Conservation (phyloP, 192 early-diverging fungal genomes). For the Entomortierella chlamydospora region DNA sequence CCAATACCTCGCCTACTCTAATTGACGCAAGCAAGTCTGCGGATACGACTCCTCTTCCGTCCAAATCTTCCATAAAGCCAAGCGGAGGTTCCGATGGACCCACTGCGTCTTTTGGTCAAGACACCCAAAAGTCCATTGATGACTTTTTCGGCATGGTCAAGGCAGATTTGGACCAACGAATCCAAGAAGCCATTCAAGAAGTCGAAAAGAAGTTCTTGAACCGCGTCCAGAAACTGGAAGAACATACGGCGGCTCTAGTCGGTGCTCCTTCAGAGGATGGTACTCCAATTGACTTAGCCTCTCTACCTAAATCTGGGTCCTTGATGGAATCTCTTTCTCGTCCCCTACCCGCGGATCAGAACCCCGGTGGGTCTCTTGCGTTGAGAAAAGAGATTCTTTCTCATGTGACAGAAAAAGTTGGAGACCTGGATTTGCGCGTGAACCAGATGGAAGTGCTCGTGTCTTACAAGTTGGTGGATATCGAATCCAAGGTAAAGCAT, state of each 20-base stretch:
- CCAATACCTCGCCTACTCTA: background rate
- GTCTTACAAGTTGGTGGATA: constrained; percentile 52
- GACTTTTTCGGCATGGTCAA: constrained; percentile 55
- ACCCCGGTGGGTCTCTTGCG: constrained; percentile 43
- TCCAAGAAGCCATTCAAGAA: constrained; percentile 52
- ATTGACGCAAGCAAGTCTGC: constrained; percentile 2
- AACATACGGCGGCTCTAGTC: constrained; percentile 28
- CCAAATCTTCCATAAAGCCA: background rate
- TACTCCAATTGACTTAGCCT: background rate
- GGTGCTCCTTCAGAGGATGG: constrained; percentile 20
- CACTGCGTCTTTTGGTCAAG: constrained; percentile 31
- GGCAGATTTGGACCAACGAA: constrained; percentile 47
- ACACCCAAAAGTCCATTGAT: constrained; percentile 52
- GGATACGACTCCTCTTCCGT: constrained; percentile 34
- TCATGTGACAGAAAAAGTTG: constrained; percentile 52
- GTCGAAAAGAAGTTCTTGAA: constrained; percentile 53
- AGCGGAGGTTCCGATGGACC: background rate
- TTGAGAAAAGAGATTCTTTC: constrained; percentile 48
- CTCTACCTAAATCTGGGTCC: constrained; percentile 20
- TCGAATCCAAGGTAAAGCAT: constrained; percentile 52
- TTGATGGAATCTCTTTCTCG: constrained; percentile 40
- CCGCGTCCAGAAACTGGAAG: constrained; percentile 39
- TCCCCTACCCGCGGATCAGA: constrained; percentile 31
- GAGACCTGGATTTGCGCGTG: constrained; percentile 45
- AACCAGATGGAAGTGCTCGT: constrained; percentile 54